A percentile compares a stretch with the other conserved stretches of the same genome.
Evolutionary conservation across 148 eudicot genomes (phyloP).

Genomic region (Cornus suecica): DNA sequence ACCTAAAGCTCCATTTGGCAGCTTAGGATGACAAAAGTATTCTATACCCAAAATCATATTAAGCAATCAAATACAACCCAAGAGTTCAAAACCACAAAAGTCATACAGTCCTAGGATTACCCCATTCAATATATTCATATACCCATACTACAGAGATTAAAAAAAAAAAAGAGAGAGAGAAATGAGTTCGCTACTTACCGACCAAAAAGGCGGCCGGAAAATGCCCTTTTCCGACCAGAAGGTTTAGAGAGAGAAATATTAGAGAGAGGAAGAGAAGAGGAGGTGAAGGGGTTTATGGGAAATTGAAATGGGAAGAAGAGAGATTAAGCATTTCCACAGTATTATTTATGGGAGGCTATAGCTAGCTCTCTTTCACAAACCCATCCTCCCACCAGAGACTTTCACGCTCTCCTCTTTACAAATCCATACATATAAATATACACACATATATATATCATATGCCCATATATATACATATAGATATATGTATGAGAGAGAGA

Average conservation of each 20-base stretch:
- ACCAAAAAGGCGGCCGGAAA: not conserved
- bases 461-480: too few relatives aligned
- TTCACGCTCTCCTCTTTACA: too few relatives aligned
- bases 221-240: not conserved
- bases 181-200: not conserved
- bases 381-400: too few relatives aligned
- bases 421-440: too few relatives aligned
- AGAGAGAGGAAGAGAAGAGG: not conserved
- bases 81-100: not conserved
- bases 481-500: too few relatives aligned
- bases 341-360: too few relatives aligned
- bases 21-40: not conserved
- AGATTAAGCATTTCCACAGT: not conserved
- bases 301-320: too few relatives aligned
- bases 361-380: too few relatives aligned
- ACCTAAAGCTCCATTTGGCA: not conserved
- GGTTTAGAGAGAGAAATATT: not conserved
- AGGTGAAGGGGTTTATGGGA: not conserved
- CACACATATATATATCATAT: too few relatives aligned
- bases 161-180: too few relatives aligned
- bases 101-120: not conserved
- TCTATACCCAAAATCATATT: too few relatives aligned
- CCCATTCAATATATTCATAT: not conserved
- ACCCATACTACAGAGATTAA: too few relatives aligned
- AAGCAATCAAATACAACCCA: not conserved